Evolutionary conservation across 305 asterid species (phyloP).

Genomic region (Fraxinus floribunda): DNA sequence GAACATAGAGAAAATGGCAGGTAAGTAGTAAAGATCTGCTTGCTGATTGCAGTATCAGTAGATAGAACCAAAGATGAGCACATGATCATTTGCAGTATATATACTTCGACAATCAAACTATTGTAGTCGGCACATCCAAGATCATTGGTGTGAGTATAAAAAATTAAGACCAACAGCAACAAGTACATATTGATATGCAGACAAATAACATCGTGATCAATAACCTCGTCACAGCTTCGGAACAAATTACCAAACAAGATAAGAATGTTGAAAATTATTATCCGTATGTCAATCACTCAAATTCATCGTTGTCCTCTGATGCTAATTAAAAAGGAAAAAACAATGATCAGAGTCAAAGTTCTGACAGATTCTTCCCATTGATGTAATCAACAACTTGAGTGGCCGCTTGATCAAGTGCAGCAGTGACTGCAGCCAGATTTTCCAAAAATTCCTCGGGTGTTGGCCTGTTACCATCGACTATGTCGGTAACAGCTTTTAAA

Average conservation of each 20-base stretch:
- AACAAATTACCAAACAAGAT: background rate
- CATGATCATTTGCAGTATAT: background rate
- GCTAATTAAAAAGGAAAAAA: slow-evolving; percentile 13
- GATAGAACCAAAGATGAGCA: background rate
- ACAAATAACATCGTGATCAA: slow-evolving; percentile 5
- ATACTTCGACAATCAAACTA: background rate
- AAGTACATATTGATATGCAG: background rate
- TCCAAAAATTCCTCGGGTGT: slow-evolving; percentile 85
- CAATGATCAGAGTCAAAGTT: slow-evolving; percentile 41
- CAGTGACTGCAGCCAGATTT: slow-evolving; percentile 75
- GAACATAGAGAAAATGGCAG: background rate
- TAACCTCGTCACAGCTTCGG: background rate
- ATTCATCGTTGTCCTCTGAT: background rate
- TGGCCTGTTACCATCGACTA: slow-evolving; percentile 88
- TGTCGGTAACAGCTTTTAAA: slow-evolving; percentile 88
- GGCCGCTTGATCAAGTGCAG: slow-evolving; percentile 75
- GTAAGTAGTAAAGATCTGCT: background rate
- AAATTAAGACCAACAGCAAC: background rate
- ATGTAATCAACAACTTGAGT: slow-evolving; percentile 68
- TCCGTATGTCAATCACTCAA: background rate
- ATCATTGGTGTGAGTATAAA: background rate
- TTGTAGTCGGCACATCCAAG: background rate
- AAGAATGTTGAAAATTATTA: background rate
- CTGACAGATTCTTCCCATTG: slow-evolving; percentile 59
- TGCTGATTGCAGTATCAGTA: background rate